Conservation (phyloP, 2,329 filamentous ascomycete genomes). For the Emmonsia crescens region DNA sequence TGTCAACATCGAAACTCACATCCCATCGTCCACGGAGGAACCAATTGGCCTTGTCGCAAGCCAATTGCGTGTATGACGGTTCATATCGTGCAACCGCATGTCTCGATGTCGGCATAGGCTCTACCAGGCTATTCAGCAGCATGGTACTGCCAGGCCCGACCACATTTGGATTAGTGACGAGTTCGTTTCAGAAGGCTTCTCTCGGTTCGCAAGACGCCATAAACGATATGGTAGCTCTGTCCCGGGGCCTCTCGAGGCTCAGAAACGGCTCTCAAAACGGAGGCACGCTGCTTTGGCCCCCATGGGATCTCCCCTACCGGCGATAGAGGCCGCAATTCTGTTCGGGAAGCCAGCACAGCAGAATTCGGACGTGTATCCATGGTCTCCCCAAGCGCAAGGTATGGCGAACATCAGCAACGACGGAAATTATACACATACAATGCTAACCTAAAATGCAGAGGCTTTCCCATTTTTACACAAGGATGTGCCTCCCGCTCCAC, state of each 20-base stretch:
- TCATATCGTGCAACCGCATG: conserved; percentile 23
- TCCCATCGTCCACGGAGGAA: background rate
- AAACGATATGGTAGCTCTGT: conserved; percentile 50
- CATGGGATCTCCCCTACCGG: conserved; percentile 17
- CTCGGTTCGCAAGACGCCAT: conserved; percentile 35
- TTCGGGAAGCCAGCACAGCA: conserved; percentile 28
- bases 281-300: conserved; percentile 42
- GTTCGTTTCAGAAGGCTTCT: conserved; percentile 37
- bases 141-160: conserved; percentile 17
- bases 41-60: background rate
- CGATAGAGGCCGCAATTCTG: conserved; percentile 31
- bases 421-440: background rate
- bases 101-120: conserved; percentile 34
- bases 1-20: background rate
- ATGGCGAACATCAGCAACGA: background rate
- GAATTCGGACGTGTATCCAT: background rate
- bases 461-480: background rate
- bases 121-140: conserved; percentile 26
- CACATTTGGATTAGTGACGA: conserved; percentile 39
- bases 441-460: background rate
- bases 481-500: background rate
- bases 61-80: background rate
- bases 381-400: background rate
- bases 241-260: conserved; percentile 53
- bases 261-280: conserved; percentile 44